Base-by-base conservation (phyloP, 2,329 filamentous ascomycete species). In the Cladosporium sp. region DNA sequence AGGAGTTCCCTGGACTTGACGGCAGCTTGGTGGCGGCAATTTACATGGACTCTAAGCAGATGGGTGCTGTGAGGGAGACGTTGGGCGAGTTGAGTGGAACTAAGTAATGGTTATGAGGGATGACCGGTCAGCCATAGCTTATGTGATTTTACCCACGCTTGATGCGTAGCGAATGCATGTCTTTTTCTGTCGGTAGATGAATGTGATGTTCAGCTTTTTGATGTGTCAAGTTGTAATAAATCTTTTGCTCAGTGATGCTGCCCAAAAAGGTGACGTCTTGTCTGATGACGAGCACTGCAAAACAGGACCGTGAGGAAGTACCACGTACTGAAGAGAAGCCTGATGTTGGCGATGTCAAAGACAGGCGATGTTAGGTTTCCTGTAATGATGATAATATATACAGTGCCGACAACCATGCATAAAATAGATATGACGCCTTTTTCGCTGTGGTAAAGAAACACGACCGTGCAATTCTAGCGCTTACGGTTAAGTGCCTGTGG, bases 1-100 rank as follows among this genome's bases (percentile, higher is more conserved):
- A 71, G 15, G 75, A 78, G 66, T 78, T 76, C 55, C 76, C 76
- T 1, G 68, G 65, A n/a, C 65, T 78, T n/a, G 76, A 78, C 64
- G 71, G 73, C 2, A 74, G 70, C 58, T 61, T 78, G 64, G 75
- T 78, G 61, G 76, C 76, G 11, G 76, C 76, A n/a, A 71, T 78
- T 43, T 78, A 78, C 61, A 69, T 71, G 6, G 76, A 78, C 62
- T 71, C 69, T 25, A 71, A 75, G 66, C 72, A 68, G 61, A 57
- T 77, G 63, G 70, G 71, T 19, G 75, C 71, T n/a, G 75, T 75
- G 59, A 70, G 75, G 62, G 76, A 78, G 68, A 76, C 76, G 74
- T 64, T 78, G 60, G 67, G 70, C 42, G 76, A 76, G 64, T 63
- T 78, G 64, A 64, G 62, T 50, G 51, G 63, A 8, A 37, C 25